Evolutionary conservation across 352 stramenopile genomes (phyloP), one percentile per base, ranked within the genome.

Genomic region (Phytophthora multivora): DNA sequence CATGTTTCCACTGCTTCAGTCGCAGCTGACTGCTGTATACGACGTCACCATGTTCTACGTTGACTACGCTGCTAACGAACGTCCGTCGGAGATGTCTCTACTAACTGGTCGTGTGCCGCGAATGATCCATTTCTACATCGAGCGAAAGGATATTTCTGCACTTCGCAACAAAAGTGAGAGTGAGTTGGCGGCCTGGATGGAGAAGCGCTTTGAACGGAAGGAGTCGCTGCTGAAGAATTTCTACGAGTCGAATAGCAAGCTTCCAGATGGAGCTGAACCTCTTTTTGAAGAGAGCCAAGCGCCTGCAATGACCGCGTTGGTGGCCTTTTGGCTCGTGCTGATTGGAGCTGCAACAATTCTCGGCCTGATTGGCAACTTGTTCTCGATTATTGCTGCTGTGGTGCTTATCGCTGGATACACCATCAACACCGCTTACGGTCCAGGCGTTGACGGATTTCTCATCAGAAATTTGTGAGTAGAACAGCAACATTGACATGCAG

Each of bases 41-140:
- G 86, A 94, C 55, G 60, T 92, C 23, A 94, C 83, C 13, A 86
- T 94, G 76, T 91, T 91, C 59, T 94, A 86, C 49, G 79, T 91
- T 30, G 86, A 94, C 61, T 75, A 86, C 48, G 53, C 67, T 8
- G 46, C 70, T 25, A 78, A 79, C 51, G 78, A 92, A 54, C 81
- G 83, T 21, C 83, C 86, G 47, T 90, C 80, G 18, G 86, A 94
- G 62, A 48, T 63, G n/a, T 76, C 76, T 19, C 66, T 94, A 4
- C 47, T 94, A 16, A 78, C 71, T 40, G 81, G 79, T 18, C 75
- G 77, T 42, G 62, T 89, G 54, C 86, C 86, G 11, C 71, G 71
- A 30, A 78, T 68, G 36, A 77, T 94, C 47, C 54, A 91, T 63
- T 86, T 94, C 57, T 88, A 91, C 68, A 59, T 94, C 18, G 79